Conservation (phyloP, 176 grass and related monocot species). For the Musa schizocarpa region DNA sequence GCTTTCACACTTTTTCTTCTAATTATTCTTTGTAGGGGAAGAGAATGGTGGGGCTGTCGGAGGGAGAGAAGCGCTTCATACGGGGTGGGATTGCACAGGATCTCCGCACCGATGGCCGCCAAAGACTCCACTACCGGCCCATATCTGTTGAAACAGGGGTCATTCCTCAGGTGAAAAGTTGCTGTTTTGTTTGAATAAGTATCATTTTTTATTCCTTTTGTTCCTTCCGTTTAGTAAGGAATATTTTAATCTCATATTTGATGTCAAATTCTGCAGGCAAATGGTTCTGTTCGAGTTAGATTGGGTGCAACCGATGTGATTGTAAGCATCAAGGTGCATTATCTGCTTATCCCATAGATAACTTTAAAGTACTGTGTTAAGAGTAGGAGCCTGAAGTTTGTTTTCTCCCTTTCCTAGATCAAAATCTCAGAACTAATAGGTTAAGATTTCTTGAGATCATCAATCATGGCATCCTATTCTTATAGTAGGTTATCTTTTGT, state of each 20-base stretch:
- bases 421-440: background rate
- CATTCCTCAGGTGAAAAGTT: constrained; percentile 54
- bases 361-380: background rate
- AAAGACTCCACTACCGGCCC: constrained; percentile 56
- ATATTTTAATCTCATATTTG: background rate
- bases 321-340: constrained; percentile 69
- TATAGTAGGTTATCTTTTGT: background rate
- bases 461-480: background rate
- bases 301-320: constrained; percentile 76
- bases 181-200: background rate
- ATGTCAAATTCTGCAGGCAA: constrained; percentile 33
- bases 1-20: background rate
- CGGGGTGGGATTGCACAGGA: constrained; percentile 54
- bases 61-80: constrained; percentile 72
- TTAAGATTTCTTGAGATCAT: background rate
- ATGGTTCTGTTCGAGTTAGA: constrained; percentile 62
- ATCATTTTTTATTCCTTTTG: background rate
- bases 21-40: background rate
- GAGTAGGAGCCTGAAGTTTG: background rate
- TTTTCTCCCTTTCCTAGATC: background rate
- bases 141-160: constrained; percentile 63
- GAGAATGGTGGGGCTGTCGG: constrained; percentile 67
- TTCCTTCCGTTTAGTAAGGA: background rate
- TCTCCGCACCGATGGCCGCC: constrained; percentile 58
- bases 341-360: background rate